These are phyloP conservation scores for Ormosia semicastrata DNA, from an alignment of 306 rosid genomes.

Conservation along the genomic window DNA sequence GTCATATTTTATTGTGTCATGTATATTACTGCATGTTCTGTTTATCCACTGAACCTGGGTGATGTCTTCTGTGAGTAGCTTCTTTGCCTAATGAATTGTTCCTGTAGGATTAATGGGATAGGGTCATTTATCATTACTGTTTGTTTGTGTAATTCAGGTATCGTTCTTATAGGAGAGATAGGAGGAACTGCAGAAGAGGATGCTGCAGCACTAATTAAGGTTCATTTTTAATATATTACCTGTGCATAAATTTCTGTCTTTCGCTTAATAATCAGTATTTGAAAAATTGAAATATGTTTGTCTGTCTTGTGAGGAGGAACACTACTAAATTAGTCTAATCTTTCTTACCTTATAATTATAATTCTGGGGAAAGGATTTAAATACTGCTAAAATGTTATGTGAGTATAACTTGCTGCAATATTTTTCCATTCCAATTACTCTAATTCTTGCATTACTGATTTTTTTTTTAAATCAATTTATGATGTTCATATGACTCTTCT, in stretches of 20 bases:
- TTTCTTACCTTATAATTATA: background rate
- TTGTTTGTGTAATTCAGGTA: slow-evolving; percentile 56
- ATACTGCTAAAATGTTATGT: background rate
- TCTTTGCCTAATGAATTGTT: slow-evolving; percentile 15
- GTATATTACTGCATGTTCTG: background rate
- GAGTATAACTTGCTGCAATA: background rate
- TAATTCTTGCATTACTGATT: background rate
- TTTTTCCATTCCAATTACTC: background rate
- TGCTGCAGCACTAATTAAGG: slow-evolving; percentile 98
- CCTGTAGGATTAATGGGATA: slow-evolving; percentile 6
- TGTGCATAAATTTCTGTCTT: background rate
- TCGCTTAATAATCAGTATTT: background rate
- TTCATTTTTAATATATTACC: slow-evolving; percentile 24
- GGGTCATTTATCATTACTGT: background rate
- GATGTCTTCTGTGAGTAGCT: slow-evolving; percentile 8
- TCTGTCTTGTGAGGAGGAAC: background rate
- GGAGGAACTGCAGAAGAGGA: slow-evolving; percentile 99
- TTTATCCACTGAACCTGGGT: background rate
- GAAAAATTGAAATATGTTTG: background rate
- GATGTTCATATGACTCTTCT: background rate
- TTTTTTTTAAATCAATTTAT: background rate
- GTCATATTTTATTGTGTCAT: slow-evolving; percentile 5
- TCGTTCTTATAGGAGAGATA: slow-evolving; percentile 92
- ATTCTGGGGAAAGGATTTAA: background rate
- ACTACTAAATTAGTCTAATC: background rate